Conservation (phyloP, 257 asterid genomes). For the Solanum rostratum region DNA sequence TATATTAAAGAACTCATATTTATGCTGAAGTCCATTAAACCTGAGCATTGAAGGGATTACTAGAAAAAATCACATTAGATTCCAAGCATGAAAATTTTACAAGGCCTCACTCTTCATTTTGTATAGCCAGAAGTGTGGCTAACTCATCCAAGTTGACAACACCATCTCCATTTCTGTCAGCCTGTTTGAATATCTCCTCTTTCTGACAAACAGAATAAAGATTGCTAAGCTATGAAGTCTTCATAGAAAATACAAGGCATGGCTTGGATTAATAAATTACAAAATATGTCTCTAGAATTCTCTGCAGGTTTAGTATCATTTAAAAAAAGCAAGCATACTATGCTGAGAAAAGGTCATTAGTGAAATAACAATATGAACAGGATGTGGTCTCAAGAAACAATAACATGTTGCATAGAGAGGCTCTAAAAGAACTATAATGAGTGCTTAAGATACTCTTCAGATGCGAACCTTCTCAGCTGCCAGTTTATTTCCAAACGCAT, state of each 20-base stretch:
- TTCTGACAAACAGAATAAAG: conserved; percentile 34
- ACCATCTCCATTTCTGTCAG: conserved; percentile 88
- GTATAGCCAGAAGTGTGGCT: conserved; percentile 87
- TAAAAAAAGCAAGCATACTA: neutral
- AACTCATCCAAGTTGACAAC: conserved; percentile 91
- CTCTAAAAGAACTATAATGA: neutral
- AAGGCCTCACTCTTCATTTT: conserved; percentile 67
- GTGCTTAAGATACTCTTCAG: neutral
- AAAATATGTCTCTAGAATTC: neutral
- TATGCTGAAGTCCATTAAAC: neutral
- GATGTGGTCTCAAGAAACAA: neutral
- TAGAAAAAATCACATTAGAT: neutral
- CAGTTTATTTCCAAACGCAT: conserved; percentile 89
- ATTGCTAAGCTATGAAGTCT: neutral
- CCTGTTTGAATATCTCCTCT: conserved; percentile 89
- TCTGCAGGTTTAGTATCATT: neutral
- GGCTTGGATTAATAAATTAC: neutral
- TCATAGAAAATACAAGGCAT: neutral
- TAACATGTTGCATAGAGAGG: neutral
- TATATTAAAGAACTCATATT: neutral
- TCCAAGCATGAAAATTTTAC: neutral
- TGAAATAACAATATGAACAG: neutral
- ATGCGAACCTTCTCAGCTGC: conserved; percentile 74
- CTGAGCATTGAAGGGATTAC: neutral
- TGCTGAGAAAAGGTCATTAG: neutral